Percentiles rank a stretch among this genome's conserved stretches.
phyloP scores from a whole-genome alignment of 805 yeast genomes.

The Ascoidea asiatica region DNA sequence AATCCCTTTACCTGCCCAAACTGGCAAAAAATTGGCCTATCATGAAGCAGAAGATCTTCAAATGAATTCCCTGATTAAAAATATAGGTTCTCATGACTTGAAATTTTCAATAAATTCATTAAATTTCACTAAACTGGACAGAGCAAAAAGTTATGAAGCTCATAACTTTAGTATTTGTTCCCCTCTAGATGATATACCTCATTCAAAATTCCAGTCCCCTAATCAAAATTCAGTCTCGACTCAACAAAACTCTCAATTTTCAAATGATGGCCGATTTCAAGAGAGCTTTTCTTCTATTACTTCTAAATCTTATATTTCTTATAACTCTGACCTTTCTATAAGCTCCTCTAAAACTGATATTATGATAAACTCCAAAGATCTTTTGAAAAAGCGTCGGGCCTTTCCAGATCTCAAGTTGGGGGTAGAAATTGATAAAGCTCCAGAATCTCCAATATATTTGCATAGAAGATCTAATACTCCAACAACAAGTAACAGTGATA shows the following conservation, averaged over 20 bases:
- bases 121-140: too few species aligned
- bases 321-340: slow-evolving; percentile 40
- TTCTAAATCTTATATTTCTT: slow-evolving; percentile 38
- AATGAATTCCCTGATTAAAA: too few species aligned
- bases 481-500: neutral
- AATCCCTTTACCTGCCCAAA: too few species aligned
- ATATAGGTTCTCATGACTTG: too few species aligned
- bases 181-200: neutral
- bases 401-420: neutral
- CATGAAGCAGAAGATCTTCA: too few species aligned
- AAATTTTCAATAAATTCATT: too few species aligned
- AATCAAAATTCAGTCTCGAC: neutral
- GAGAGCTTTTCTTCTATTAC: slow-evolving; percentile 14
- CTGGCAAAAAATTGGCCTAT: too few species aligned
- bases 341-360: neutral
- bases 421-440: too few species aligned
- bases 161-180: too few species aligned
- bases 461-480: neutral
- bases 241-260: neutral
- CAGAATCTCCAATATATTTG: neutral
- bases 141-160: too few species aligned
- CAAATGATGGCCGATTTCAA: neutral
- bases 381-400: neutral
- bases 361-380: neutral
- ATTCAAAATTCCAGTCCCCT: neutral